Evolutionary conservation across 495 filamentous ascomycete species (phyloP).

Genomic region (Terfezia boudieri): DNA sequence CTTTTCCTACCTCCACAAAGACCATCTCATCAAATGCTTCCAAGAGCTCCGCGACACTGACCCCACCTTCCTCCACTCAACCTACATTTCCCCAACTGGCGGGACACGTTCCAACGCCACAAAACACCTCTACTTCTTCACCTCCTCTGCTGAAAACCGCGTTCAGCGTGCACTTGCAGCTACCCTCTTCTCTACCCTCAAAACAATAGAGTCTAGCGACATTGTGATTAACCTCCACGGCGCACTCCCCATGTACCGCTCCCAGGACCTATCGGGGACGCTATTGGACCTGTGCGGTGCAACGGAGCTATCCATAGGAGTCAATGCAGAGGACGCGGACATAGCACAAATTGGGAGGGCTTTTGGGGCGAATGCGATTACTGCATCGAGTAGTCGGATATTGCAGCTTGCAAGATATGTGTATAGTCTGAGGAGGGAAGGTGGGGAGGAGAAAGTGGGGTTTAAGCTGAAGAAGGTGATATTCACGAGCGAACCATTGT

Average conservation of each 20-base stretch:
- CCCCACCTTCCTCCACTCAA: slow-evolving; percentile 1
- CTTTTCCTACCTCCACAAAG: slow-evolving; percentile 7
- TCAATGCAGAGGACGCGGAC: not conserved
- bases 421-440: not conserved
- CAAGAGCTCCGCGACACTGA: slow-evolving; percentile 1
- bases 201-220: slow-evolving; percentile 12
- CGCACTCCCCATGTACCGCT: slow-evolving; percentile 10
- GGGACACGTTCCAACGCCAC: not conserved
- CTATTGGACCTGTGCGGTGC: slow-evolving; percentile 14
- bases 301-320: not conserved
- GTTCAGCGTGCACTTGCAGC: slow-evolving; percentile 13
- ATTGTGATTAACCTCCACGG: slow-evolving; percentile 19
- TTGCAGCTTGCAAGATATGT: slow-evolving; percentile 5
- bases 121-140: not conserved
- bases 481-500: slow-evolving; percentile 2
- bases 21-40: slow-evolving; percentile 3
- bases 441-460: not conserved
- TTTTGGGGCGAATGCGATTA: slow-evolving; percentile 1
- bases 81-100: slow-evolving; percentile 5
- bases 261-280: slow-evolving; percentile 10
- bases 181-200: slow-evolving; percentile 6
- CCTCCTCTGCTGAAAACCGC: slow-evolving; percentile 14
- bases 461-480: slow-evolving; percentile 1
- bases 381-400: slow-evolving; percentile 1
- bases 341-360: not conserved